Evolutionary conservation across 1,139 yeast genomes (phyloP).

Genomic region (Blastobotrys ciferrii): DNA sequence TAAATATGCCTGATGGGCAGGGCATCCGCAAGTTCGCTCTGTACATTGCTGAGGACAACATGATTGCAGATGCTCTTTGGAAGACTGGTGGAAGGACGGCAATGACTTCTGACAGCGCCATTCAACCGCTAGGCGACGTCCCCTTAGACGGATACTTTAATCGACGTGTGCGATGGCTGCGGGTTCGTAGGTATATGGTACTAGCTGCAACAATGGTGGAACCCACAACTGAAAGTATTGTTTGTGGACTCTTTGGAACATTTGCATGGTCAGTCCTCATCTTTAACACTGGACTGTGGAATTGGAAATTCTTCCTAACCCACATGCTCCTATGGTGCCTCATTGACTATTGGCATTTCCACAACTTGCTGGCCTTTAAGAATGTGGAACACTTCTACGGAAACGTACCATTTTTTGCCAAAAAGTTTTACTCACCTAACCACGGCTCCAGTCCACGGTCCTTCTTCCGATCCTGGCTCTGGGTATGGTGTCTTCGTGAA

Average conservation of each 20-base stretch:
- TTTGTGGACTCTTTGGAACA: slow-evolving; percentile 64
- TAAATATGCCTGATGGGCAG: slow-evolving; percentile 30
- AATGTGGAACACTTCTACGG: slow-evolving; percentile 32
- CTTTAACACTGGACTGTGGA: slow-evolving; percentile 24
- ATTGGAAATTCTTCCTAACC: slow-evolving; percentile 41
- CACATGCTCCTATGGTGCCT: slow-evolving; percentile 65
- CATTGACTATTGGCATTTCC: slow-evolving; percentile 62
- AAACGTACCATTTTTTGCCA: slow-evolving; percentile 33
- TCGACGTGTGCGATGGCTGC: slow-evolving; percentile 78
- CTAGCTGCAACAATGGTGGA: slow-evolving; percentile 78
- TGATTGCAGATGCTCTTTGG: slow-evolving; percentile 90
- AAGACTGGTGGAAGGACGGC: slow-evolving; percentile 71
- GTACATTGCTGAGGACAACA: slow-evolving; percentile 89
- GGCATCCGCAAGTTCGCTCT: slow-evolving; percentile 74
- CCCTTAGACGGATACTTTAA: slow-evolving; percentile 53
- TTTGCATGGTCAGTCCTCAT: slow-evolving; percentile 55
- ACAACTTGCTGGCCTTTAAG: slow-evolving; percentile 41
- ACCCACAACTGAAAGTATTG: slow-evolving; percentile 78
- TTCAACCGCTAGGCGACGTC: slow-evolving; percentile 67
- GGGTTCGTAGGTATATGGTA: slow-evolving; percentile 91
- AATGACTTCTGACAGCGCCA: slow-evolving; percentile 72
- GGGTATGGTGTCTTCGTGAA: slow-evolving; percentile 69
- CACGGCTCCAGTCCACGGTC: slow-evolving; percentile 14
- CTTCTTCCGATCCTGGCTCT: slow-evolving; percentile 39
- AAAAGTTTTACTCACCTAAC: slow-evolving; percentile 29